Conservation (phyloP, 2,329 filamentous ascomycete genomes). For the Lojkania enalia region DNA sequence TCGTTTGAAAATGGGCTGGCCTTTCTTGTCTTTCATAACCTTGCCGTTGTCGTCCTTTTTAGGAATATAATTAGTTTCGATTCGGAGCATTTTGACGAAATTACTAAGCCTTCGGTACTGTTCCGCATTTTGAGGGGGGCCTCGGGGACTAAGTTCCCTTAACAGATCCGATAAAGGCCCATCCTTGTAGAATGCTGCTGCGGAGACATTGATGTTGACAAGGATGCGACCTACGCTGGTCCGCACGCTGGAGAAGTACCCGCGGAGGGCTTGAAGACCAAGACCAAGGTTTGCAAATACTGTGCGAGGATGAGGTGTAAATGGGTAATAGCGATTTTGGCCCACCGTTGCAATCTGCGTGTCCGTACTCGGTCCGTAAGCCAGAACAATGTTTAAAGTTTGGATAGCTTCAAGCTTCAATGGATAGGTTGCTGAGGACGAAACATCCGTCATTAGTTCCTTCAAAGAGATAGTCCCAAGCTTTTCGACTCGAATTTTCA, state of each 20-base stretch:
- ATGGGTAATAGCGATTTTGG: conserved; percentile 52
- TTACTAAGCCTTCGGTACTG: conserved; percentile 17
- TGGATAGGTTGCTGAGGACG: conserved; percentile 47
- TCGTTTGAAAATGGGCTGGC: conserved; percentile 25
- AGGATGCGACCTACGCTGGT: conserved; percentile 61
- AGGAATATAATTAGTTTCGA: conserved; percentile 47
- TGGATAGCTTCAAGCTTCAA: conserved; percentile 58
- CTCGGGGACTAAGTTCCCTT: conserved; percentile 22
- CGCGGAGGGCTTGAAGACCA: conserved; percentile 61
- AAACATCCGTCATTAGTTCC: conserved; percentile 52
- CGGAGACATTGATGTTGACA: conserved; percentile 66
- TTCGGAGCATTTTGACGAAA: conserved; percentile 45
- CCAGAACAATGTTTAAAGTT: conserved; percentile 61
- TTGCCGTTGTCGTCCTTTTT: conserved; percentile 40
- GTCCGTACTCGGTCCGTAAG: conserved; percentile 51
- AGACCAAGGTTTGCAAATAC: conserved; percentile 50
- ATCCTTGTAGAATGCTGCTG: conserved; percentile 60
- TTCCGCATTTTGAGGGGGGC: conserved; percentile 2
- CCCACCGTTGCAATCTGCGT: conserved; percentile 51
- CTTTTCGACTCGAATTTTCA: conserved; percentile 24
- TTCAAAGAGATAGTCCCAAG: conserved; percentile 29
- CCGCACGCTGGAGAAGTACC: conserved; percentile 65
- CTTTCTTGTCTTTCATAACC: conserved; percentile 15
- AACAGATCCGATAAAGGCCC: conserved; percentile 45
- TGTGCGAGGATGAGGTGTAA: conserved; percentile 50